phyloP scores from a whole-genome alignment of 805 yeast species.

The Teunomyces gatunensis region DNA sequence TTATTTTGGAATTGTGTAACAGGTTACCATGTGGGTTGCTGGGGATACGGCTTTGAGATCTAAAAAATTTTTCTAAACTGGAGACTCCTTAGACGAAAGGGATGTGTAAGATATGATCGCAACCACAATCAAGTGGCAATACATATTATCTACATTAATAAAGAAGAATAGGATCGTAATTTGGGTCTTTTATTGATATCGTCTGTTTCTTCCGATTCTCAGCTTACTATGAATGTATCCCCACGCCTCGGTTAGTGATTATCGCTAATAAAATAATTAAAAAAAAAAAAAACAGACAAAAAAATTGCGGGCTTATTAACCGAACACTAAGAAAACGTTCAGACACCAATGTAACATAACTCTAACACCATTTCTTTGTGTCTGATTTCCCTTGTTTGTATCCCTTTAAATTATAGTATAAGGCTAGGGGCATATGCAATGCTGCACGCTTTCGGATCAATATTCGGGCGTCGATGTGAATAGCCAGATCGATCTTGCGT shows the following conservation, averaged over 20 bases:
- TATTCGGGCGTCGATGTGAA: neutral
- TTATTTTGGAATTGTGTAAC: neutral
- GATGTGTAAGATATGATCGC: neutral
- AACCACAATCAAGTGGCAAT: no score
- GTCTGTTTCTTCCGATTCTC: neutral
- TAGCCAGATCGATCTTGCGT: neutral
- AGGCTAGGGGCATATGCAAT: no score
- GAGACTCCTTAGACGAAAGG: neutral
- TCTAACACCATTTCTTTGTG: neutral
- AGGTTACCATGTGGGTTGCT: neutral
- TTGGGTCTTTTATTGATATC: neutral
- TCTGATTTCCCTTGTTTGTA: no score
- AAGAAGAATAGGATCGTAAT: neutral
- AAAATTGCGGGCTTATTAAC: no score
- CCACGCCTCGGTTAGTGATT: neutral
- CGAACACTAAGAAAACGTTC: neutral
- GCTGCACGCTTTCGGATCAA: no score
- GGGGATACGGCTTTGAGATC: neutral
- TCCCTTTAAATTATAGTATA: no score
- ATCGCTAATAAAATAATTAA: no score
- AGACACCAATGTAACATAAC: neutral
- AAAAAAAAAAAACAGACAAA: no score
- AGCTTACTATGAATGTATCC: neutral
- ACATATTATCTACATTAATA: no score
- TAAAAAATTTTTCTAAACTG: neutral